Conservation (phyloP, 225 moss, liverwort and hornwort species). For the Marchantia polymorpha region DNA sequence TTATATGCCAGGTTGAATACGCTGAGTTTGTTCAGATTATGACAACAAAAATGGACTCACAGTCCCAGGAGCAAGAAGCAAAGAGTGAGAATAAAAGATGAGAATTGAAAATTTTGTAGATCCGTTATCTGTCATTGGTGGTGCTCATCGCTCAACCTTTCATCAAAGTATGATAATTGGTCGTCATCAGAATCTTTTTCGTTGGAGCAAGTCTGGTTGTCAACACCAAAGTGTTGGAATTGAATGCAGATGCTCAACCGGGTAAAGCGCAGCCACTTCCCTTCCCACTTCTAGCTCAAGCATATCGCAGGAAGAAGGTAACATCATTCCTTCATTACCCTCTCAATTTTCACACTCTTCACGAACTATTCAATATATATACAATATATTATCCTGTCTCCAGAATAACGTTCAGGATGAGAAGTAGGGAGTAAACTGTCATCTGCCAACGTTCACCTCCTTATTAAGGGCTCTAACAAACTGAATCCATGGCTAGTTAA, state of each 20-base stretch:
- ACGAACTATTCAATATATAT: background rate
- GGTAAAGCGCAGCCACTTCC: slow-evolving; percentile 57
- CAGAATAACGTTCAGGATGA: background rate
- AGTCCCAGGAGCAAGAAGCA: slow-evolving; percentile 52
- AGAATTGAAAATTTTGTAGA: too few relatives aligned
- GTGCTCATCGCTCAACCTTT: background rate
- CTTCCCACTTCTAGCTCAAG: slow-evolving; percentile 71
- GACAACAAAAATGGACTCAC: slow-evolving; percentile 65
- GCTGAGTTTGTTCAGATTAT: slow-evolving; percentile 72
- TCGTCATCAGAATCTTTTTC: background rate
- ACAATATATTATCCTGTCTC: background rate
- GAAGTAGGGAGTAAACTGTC: background rate
- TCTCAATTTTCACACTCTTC: background rate
- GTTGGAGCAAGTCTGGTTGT: background rate
- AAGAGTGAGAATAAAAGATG: slow-evolving; percentile 33
- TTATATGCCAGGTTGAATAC: slow-evolving; percentile 57
- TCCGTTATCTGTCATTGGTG: background rate
- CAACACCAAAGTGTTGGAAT: background rate
- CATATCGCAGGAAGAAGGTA: slow-evolving; percentile 86
- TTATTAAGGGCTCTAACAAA: background rate
- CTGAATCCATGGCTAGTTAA: slow-evolving; percentile 49
- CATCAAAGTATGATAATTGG: too few relatives aligned
- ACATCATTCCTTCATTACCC: background rate
- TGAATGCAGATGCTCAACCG: slow-evolving; percentile 34
- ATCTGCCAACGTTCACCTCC: too few relatives aligned